A percentile compares a stretch with the other conserved stretches of the same genome.
These are phyloP conservation scores for Sclerotiophoma versabilis DNA, from an alignment of 2,329 filamentous ascomycete species.

Conservation along the genomic window DNA sequence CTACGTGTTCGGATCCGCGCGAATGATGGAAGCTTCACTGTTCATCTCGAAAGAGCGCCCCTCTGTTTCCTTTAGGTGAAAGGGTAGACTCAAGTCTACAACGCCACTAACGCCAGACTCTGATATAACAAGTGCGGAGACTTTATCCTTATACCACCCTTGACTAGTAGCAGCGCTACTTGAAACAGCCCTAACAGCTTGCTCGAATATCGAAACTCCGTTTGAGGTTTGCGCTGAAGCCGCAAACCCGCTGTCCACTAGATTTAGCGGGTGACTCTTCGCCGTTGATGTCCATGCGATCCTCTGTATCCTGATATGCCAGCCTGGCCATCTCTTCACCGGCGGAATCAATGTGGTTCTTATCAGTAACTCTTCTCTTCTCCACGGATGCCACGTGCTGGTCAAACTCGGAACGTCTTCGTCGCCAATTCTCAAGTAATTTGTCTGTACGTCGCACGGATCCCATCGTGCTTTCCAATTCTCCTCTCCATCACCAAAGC, in stretches of 20 bases:
- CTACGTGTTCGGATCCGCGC: slow-evolving; percentile 32
- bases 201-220: slow-evolving; percentile 23
- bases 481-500: slow-evolving; percentile 26
- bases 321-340: slow-evolving; percentile 18
- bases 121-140: slow-evolving; percentile 16
- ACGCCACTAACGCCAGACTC: slow-evolving; percentile 24
- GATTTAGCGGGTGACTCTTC: neutral
- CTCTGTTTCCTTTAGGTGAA: neutral
- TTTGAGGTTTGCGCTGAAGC: slow-evolving; percentile 18
- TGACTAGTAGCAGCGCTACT: neutral
- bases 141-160: slow-evolving; percentile 20
- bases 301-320: slow-evolving; percentile 23
- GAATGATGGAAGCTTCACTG: slow-evolving; percentile 8
- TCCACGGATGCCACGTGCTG: slow-evolving; percentile 26
- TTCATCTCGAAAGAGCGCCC: neutral
- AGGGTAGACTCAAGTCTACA: slow-evolving; percentile 16
- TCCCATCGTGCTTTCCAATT: slow-evolving; percentile 28
- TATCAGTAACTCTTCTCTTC: slow-evolving; percentile 1
- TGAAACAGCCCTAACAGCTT: neutral
- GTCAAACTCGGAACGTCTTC: neutral
- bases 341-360: slow-evolving; percentile 16
- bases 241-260: slow-evolving; percentile 27
- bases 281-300: neutral
- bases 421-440: neutral
- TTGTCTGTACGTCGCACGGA: slow-evolving; percentile 17